Evolutionary conservation across 345 rosid genomes (phyloP), one percentile per base, ranked within the genome.

Genomic region (Diplotaxis tenuifolia): DNA sequence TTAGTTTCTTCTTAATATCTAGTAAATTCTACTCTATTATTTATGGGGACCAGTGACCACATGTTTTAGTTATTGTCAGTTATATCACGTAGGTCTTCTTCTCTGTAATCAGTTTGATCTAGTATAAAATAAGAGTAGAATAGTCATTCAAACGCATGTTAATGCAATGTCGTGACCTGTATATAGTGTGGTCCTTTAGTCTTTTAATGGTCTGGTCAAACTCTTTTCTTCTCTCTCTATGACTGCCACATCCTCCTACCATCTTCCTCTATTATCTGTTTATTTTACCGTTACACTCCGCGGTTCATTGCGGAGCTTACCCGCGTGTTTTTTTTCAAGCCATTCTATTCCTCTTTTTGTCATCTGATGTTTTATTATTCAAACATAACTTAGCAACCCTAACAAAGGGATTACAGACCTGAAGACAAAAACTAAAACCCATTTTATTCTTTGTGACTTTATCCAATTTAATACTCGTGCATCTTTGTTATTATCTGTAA

Each of bases 21-120:
- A 25, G 28, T 25, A 25, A 25, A 25, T 25, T 25, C 22, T n/a
- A 4, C 27, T 54, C 47, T n/a, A 12, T 62, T 60, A 61, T 38
- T 40, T 67, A 1, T 61, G 69, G 67, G 77, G 79, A 75, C 79
- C 79, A 61, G 59, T 40, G 69, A 62, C 57, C 79, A 53, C 79
- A 40, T 75, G 79, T 68, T 18, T 67, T 53, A 75, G 20, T 67
- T 60, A 68, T 68, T 74, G 62, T 74, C 65, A 65, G 58, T 56
- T 40, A 73, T 28, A 14, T 65, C 67, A 74, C 29, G 54, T 60
- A 74, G 40, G 20, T 45, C 77, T 57, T 45, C 77, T 57, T 38
- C 45, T 11, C n/a, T 57, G 38, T 73, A 66, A 65, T 74, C 45
- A 60, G 34, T 67, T 74, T 49, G 40, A 38, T 20, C 57, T 27